Percentiles rank a stretch among this genome's conserved stretches.
phyloP scores from a whole-genome alignment of 805 yeast species.

The Priceomyces melissophilus region DNA sequence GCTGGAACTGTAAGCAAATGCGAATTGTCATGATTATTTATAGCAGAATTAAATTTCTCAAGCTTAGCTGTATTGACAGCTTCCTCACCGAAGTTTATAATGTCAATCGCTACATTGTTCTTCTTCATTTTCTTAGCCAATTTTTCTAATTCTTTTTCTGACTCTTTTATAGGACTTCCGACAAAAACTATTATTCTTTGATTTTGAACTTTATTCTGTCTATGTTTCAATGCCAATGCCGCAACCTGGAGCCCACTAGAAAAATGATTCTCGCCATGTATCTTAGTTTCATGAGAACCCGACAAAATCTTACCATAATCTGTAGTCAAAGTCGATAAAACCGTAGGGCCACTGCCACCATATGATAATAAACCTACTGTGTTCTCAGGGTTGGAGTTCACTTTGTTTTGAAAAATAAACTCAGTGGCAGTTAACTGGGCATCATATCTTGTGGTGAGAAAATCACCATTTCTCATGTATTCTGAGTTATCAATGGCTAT shows the following conservation, averaged over 20 bases:
- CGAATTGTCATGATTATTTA: slow-evolving; percentile 72
- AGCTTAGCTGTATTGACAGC: slow-evolving; percentile 70
- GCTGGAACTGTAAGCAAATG: slow-evolving; percentile 87
- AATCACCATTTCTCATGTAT: slow-evolving; percentile 94
- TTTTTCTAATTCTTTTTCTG: slow-evolving; percentile 68
- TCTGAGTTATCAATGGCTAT: slow-evolving; percentile 94
- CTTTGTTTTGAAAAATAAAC: slow-evolving; percentile 78
- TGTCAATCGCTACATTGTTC: slow-evolving; percentile 84
- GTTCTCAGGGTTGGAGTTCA: slow-evolving; percentile 87
- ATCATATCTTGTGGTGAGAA: slow-evolving; percentile 79
- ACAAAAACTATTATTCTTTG: slow-evolving; percentile 89
- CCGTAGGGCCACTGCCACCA: slow-evolving; percentile 82
- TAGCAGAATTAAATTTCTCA: slow-evolving; percentile 71
- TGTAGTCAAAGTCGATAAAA: slow-evolving; percentile 81
- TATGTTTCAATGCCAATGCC: slow-evolving; percentile 83
- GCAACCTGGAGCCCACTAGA: slow-evolving; percentile 91
- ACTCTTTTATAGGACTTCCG: slow-evolving; percentile 77
- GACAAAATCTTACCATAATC: slow-evolving; percentile 83
- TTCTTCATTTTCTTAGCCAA: slow-evolving; percentile 91
- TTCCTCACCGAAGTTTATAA: slow-evolving; percentile 91
- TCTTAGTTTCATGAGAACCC: slow-evolving; percentile 76
- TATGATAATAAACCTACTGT: slow-evolving; percentile 88
- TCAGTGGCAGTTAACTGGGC: slow-evolving; percentile 92
- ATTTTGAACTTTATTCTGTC: slow-evolving; percentile 89
- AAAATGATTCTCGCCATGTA: slow-evolving; percentile 65